Evolutionary conservation across 2,329 filamentous ascomycete genomes (phyloP), one percentile per base, ranked within the genome.

Genomic region (Epichloe elymi): DNA sequence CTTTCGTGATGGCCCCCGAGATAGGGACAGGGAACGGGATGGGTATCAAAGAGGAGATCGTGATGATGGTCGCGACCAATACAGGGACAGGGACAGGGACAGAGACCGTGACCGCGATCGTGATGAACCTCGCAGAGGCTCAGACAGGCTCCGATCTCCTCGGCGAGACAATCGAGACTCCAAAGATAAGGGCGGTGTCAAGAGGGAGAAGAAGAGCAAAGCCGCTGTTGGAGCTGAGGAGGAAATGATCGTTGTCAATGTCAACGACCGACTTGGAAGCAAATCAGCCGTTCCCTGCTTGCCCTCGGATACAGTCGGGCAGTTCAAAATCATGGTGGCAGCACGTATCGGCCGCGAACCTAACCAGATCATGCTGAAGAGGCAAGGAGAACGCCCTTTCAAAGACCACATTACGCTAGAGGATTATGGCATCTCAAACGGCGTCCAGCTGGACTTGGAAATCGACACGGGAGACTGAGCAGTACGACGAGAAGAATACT

Each of bases 231-330:
- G 56, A 10, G 39, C 69, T 4, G 66, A 74, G 5, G 85, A 94
- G 63, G 84, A 88, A 51, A 94, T 96, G 85, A 96, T 97, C 58
- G 80, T 95, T 48, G 90, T 97, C 17, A 82, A 91, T 61, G 82
- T 97, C 63, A 97, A 97, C 65, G 91, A 97, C 67, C 80, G 91
- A n/a, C 73, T 97, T 37, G 91, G 91, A 12, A 96, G 91, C n/a
- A 95, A 95, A 63, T 88, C 90, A 15, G 85, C 87, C 49, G 93
- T 97, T 56, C 91, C 91, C 0, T 96, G 90, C 65, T 74, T 95
- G 52, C 83, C 87, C 0, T 85, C 82, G 3, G 91, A 97, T 69
- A 83, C 83, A 7, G 83, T 96, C 57, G 84, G 83, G 56, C 77
- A 90, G 54, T 88, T 96, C 71, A 96, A 96, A 70, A 83, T 89